A percentile compares a stretch with the other conserved stretches of the same genome.
These are phyloP conservation scores for Lippia alba DNA, from an alignment of 305 asterid genomes.

Conservation along the genomic window DNA sequence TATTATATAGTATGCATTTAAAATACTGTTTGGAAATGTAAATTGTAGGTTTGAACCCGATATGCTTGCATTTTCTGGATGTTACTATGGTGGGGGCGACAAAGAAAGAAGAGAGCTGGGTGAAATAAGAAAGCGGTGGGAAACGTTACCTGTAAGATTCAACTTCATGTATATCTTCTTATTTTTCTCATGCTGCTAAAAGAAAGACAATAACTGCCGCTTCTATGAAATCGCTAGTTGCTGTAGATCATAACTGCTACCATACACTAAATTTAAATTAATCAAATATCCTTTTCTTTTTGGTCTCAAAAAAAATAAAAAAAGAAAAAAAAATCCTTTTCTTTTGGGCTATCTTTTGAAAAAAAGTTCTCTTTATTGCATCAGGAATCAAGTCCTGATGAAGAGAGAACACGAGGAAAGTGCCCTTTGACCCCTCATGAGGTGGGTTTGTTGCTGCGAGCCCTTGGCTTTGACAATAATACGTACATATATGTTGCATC, in stretches of 20 bases:
- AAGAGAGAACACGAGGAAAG: slow-evolving; percentile 91
- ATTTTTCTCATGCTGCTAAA: slow-evolving; percentile 30
- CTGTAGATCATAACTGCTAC: background rate
- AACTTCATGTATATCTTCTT: slow-evolving; percentile 19
- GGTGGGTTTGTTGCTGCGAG: slow-evolving; percentile 95
- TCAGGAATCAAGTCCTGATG: slow-evolving; percentile 95
- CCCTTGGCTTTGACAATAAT: slow-evolving; percentile 88
- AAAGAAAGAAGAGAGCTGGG: slow-evolving; percentile 86
- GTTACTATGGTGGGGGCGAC: slow-evolving; percentile 99
- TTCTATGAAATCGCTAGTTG: slow-evolving; percentile 9
- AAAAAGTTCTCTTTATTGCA: slow-evolving; percentile 33
- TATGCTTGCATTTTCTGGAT: slow-evolving; percentile 98
- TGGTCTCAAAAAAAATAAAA: too few species aligned
- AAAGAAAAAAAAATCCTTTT: background rate
- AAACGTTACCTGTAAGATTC: slow-evolving; percentile 87
- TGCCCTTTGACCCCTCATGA: slow-evolving; percentile 99
- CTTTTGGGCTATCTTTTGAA: slow-evolving; percentile 17
- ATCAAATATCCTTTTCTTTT: slow-evolving; percentile 2
- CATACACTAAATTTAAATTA: slow-evolving; percentile 14
- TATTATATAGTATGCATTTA: slow-evolving; percentile 17
- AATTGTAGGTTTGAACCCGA: slow-evolving; percentile 94
- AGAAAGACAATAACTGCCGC: slow-evolving; percentile 22
- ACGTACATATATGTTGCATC: slow-evolving; percentile 93
- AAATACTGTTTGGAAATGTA: slow-evolving; percentile 25
- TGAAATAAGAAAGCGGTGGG: slow-evolving; percentile 98